Percentiles rank a stretch among this genome's conserved stretches.
phyloP scores from a whole-genome alignment of 164 flowering plant species.

The Vitis vinifera region DNA sequence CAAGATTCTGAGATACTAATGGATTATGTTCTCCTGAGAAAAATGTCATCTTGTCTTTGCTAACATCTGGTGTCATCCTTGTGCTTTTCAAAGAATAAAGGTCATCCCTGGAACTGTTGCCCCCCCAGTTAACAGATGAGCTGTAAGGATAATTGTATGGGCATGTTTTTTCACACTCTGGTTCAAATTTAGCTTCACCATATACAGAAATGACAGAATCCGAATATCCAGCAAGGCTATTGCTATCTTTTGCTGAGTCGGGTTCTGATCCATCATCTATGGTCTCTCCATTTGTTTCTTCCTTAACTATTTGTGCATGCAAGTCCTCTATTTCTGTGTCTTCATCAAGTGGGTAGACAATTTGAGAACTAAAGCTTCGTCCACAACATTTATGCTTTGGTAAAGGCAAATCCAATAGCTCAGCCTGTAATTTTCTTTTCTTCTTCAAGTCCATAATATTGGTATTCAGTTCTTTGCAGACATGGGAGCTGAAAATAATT shows the following conservation, averaged over 20 bases:
- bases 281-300: conserved; percentile 2
- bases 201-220: conserved; percentile 30
- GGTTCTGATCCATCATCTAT: conserved; percentile 17
- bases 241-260: conserved; percentile 57
- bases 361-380: conserved; percentile 15
- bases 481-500: conserved; percentile 24
- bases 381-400: conserved; percentile 50
- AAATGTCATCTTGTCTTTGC: conserved; percentile 8
- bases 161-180: conserved; percentile 9
- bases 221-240: conserved; percentile 35
- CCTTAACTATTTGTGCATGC: not conserved
- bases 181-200: conserved; percentile 19
- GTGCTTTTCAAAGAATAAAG: conserved; percentile 22
- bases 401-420: conserved; percentile 44
- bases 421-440: conserved; percentile 66
- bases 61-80: not conserved
- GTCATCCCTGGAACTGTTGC: conserved; percentile 17
- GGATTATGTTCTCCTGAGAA: conserved; percentile 2
- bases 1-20: conserved; percentile 9
- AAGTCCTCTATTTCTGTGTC: conserved; percentile 14
- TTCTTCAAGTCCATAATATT: conserved; percentile 29
- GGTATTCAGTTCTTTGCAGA: conserved; percentile 3
- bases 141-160: conserved; percentile 26
- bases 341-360: conserved; percentile 4
- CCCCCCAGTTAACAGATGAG: conserved; percentile 28